A percentile compares a stretch with the other conserved stretches of the same genome.
These are phyloP conservation scores for Trichosporon inkin DNA, from an alignment of 1,284 basidiomycete genomes.

Conservation along the genomic window DNA sequence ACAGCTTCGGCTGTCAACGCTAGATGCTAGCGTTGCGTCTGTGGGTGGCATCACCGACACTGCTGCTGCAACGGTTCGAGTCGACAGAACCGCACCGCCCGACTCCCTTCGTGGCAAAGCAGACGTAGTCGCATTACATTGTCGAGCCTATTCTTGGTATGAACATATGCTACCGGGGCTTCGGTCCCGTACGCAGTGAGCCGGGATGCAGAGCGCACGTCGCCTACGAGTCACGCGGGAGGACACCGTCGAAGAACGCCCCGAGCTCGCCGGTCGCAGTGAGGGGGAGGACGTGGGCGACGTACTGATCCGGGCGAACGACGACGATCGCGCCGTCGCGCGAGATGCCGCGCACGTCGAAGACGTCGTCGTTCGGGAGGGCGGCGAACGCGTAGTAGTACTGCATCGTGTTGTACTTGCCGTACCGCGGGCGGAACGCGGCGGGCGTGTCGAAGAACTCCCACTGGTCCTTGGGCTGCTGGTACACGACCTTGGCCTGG, in stretches of 20 bases:
- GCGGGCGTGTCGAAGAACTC: slow-evolving; percentile 45
- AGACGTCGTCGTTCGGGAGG: slow-evolving; percentile 11
- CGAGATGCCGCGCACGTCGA: slow-evolving; percentile 11
- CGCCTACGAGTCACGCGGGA: no score
- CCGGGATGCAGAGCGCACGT: no score
- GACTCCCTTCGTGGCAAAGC: no score
- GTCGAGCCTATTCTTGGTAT: no score
- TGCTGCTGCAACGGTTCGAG: no score
- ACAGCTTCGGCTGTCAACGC: no score
- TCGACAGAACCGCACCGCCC: no score
- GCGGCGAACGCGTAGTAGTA: slow-evolving; percentile 30
- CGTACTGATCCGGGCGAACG: slow-evolving; percentile 46
- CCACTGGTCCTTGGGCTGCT: slow-evolving; percentile 28
- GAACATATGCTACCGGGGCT: no score
- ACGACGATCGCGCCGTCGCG: slow-evolving; percentile 39
- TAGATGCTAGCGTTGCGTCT: no score
- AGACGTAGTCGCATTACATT: no score
- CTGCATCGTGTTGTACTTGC: slow-evolving; percentile 11
- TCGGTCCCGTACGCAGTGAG: no score
- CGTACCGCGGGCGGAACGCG: slow-evolving; percentile 28
- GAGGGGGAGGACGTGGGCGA: slow-evolving; percentile 22
- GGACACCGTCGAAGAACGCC: slow-evolving; percentile 11
- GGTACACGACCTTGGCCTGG: slow-evolving; percentile 35
- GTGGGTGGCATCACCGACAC: no score
- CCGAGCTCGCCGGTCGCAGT: slow-evolving; percentile 11